Conservation (phyloP, 306 rosid species). For the Cucurbita maxima region DNA sequence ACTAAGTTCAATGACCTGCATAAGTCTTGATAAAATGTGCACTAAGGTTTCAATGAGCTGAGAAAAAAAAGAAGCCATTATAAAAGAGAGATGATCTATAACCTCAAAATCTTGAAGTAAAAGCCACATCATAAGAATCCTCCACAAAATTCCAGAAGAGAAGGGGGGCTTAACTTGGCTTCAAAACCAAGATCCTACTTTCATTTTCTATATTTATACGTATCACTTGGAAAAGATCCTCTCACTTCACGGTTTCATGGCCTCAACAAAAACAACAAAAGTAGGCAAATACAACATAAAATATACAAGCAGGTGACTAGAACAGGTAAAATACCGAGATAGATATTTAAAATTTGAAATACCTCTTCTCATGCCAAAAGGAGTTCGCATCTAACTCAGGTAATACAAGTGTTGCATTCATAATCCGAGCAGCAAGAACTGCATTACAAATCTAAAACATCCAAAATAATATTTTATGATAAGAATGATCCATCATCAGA, state of each 20-base stretch:
- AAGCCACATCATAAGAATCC: neutral
- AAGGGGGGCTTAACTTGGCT: neutral
- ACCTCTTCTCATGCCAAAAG: conserved; percentile 95
- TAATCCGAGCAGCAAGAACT: conserved; percentile 94
- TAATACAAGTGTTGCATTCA: conserved; percentile 87
- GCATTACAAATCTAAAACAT: conserved; percentile 78
- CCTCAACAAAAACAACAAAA: neutral
- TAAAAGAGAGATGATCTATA: neutral
- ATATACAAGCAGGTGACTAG: neutral
- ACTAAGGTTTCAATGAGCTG: neutral
- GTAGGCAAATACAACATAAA: neutral
- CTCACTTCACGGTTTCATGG: neutral
- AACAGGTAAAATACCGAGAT: neutral
- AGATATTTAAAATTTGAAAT: neutral
- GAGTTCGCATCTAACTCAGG: conserved; percentile 96
- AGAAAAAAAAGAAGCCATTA: neutral
- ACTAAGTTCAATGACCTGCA: neutral
- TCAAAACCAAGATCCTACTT: neutral
- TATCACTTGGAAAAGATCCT: neutral
- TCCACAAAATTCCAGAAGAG: neutral
- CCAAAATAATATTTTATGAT: conserved; percentile 6
- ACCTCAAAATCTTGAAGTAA: neutral
- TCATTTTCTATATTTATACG: neutral
- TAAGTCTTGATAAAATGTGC: neutral
- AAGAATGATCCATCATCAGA: neutral